Conservation (phyloP, 768 basidiomycete genomes). For the Serendipita indica region DNA sequence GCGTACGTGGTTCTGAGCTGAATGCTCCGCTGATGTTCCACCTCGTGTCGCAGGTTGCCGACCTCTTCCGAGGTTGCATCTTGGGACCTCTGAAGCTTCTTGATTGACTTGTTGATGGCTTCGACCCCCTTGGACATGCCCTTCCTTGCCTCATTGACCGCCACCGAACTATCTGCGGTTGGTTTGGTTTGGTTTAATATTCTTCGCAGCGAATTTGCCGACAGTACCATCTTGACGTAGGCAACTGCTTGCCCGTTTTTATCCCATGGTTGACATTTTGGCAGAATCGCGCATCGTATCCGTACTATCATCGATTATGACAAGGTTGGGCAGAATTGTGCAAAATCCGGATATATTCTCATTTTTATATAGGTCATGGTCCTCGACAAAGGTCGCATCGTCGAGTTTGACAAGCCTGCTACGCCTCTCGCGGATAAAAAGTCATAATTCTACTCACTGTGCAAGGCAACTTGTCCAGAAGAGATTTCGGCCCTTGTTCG, state of each 20-base stretch:
- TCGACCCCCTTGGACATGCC: too few relatives aligned
- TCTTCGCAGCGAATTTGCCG: conserved; percentile 48
- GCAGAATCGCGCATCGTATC: conserved; percentile 57
- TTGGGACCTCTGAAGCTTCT: too few relatives aligned
- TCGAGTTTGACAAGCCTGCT: conserved; percentile 45
- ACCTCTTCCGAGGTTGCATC: too few relatives aligned
- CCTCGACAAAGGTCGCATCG: conserved; percentile 62
- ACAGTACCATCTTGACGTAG: conserved; percentile 61
- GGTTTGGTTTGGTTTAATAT: too few relatives aligned
- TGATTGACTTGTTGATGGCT: too few relatives aligned
- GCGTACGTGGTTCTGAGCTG: too few relatives aligned
- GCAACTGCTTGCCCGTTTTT: conserved; percentile 23
- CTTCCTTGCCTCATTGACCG: too few relatives aligned
- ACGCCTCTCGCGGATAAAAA: conserved; percentile 9
- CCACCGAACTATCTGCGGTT: too few relatives aligned
- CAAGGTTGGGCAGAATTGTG: conserved; percentile 33
- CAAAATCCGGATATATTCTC: background rate
- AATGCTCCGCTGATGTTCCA: too few relatives aligned
- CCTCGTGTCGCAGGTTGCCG: too few relatives aligned
- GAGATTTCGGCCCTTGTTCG: conserved; percentile 12
- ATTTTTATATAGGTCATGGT: conserved; percentile 46
- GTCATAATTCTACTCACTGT: conserved; percentile 14
- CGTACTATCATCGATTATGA: conserved; percentile 76
- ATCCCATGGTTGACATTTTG: conserved; percentile 15
- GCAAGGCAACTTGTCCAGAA: conserved; percentile 13